A percentile compares a stretch with the other conserved stretches of the same genome.
Conservation (phyloP, 257 asterid genomes). For the Penstemon eatonii region DNA sequence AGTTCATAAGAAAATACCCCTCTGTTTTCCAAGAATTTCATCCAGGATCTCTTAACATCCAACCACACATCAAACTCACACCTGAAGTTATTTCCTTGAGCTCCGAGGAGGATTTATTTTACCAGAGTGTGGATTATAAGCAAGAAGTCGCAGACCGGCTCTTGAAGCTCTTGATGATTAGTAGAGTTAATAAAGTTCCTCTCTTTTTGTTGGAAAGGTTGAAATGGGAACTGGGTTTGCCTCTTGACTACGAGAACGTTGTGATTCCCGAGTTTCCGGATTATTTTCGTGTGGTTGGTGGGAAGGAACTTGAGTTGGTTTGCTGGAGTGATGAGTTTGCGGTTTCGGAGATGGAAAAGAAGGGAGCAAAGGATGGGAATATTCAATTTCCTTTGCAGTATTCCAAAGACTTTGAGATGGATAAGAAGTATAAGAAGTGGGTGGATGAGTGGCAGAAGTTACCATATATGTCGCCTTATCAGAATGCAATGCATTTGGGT, state of each 20-base stretch:
- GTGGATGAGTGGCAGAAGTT: too few relatives aligned
- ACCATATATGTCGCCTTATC: constrained; percentile 57
- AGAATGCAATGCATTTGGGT: constrained; percentile 34
- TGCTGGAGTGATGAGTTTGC: constrained; percentile 84
- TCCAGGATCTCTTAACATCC: constrained; percentile 39
- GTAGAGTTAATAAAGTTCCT: constrained; percentile 62
- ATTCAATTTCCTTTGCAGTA: constrained; percentile 46
- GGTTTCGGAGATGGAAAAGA: constrained; percentile 58
- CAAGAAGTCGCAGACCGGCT: constrained; percentile 67
- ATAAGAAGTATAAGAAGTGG: too few relatives aligned
- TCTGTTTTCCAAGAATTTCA: constrained; percentile 64
- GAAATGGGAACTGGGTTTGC: constrained; percentile 84
- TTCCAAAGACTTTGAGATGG: not conserved
- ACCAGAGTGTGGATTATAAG: constrained; percentile 46
- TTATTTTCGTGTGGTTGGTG: constrained; percentile 53
- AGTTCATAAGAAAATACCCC: constrained; percentile 69
- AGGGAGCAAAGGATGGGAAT: constrained; percentile 35
- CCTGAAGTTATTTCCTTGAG: constrained; percentile 25
- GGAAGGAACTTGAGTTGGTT: constrained; percentile 64
- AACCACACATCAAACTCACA: constrained; percentile 66
- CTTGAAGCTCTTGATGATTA: constrained; percentile 79
- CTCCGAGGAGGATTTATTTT: too few relatives aligned
- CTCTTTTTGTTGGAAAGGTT: constrained; percentile 51
- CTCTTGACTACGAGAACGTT: not conserved
- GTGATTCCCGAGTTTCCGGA: constrained; percentile 88